Conservation (phyloP, 257 asterid species). For the Haberlea rhodopensis region DNA sequence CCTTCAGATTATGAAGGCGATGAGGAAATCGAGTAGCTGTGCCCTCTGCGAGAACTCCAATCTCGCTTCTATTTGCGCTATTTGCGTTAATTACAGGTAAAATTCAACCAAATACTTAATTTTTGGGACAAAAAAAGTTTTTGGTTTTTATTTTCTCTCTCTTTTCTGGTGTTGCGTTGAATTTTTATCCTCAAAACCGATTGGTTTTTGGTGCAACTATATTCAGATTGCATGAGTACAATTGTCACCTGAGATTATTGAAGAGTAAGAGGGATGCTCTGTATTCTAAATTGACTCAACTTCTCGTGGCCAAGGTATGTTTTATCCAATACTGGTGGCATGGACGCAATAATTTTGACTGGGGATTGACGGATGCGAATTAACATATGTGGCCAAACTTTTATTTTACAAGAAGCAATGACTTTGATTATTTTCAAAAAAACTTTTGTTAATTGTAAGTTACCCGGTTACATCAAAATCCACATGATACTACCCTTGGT, state of each 20-base stretch:
- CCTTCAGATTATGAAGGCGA: conserved; percentile 30
- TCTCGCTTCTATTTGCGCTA: conserved; percentile 79
- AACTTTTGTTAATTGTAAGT: neutral
- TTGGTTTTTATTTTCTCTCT: neutral
- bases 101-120: neutral
- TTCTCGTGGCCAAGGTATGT: conserved; percentile 76
- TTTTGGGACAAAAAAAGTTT: neutral
- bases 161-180: neutral
- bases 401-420: no score
- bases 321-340: neutral
- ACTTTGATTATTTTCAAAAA: no score
- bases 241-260: conserved; percentile 48
- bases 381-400: neutral
- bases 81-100: conserved; percentile 86
- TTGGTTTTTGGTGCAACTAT: conserved; percentile 22
- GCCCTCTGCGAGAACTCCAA: conserved; percentile 78
- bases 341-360: neutral
- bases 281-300: conserved; percentile 69
- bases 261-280: conserved; percentile 72
- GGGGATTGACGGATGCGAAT: neutral
- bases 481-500: neutral
- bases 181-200: neutral
- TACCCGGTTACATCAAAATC: no score
- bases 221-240: conserved; percentile 72
- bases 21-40: conserved; percentile 60